A percentile compares a stretch with the other conserved stretches of the same genome.
Evolutionary conservation across 148 eudicot genomes (phyloP).

Genomic region (Rhododendron ovatum): DNA sequence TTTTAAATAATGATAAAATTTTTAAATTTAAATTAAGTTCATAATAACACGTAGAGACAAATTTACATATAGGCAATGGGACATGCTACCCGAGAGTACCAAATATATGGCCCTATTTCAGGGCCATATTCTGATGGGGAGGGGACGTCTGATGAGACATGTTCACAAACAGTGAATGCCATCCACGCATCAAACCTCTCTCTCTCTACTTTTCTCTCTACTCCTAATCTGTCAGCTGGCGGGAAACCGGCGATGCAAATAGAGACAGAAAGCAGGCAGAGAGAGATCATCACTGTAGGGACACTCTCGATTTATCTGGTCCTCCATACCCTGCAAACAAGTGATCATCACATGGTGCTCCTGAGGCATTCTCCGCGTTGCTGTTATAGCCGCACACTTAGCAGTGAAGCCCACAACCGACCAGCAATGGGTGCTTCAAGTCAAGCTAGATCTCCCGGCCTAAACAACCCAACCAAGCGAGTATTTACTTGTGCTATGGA

Average conservation of each 20-base stretch:
- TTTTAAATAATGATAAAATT: no score
- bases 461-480: no score
- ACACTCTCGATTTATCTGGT: not conserved
- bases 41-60: no score
- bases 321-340: not conserved
- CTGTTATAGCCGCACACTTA: no score
- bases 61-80: no score
- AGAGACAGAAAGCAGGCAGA: slow-evolving; percentile 2
- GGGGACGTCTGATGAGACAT: not conserved
- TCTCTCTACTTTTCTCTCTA: not conserved
- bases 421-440: no score
- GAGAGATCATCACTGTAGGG: not conserved
- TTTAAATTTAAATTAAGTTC: no score
- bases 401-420: no score
- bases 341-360: no score
- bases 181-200: not conserved
- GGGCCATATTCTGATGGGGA: not conserved
- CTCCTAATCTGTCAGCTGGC: slow-evolving; percentile 7
- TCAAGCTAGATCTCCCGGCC: no score
- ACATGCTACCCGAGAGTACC: not conserved
- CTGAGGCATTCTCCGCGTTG: no score
- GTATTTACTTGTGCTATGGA: no score
- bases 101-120: not conserved
- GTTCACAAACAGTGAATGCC: not conserved
- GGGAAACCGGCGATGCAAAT: slow-evolving; percentile 6